These are phyloP conservation scores for Cordyceps cicadae DNA, from an alignment of 2,329 filamentous ascomycete species.

Conservation along the genomic window DNA sequence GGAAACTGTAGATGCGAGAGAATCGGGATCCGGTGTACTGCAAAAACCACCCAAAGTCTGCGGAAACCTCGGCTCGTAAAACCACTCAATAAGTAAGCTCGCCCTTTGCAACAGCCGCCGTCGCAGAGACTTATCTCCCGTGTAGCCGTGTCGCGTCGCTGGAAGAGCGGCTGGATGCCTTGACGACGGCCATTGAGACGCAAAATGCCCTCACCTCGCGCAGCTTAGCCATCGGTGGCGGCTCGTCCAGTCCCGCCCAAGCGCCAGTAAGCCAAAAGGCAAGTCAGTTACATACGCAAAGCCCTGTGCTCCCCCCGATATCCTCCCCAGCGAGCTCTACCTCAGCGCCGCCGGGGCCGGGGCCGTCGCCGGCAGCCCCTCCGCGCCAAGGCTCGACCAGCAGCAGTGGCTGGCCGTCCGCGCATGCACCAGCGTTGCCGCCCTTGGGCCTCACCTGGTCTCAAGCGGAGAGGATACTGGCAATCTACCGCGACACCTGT, in stretches of 20 bases:
- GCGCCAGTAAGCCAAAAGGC: background rate
- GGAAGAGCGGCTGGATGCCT: conserved; percentile 18
- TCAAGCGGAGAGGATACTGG: conserved; percentile 28
- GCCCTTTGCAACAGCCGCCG: too few relatives aligned
- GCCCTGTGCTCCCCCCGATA: background rate
- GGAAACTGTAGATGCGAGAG: conserved; percentile 19
- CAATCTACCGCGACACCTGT: conserved; percentile 25
- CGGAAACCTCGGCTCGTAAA: conserved; percentile 25
- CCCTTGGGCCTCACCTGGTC: conserved; percentile 32
- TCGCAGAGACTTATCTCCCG: background rate
- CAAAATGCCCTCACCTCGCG: conserved; percentile 9
- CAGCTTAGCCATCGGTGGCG: background rate
- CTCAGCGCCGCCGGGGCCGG: background rate
- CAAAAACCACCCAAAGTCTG: conserved; percentile 22
- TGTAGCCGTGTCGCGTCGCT: conserved; percentile 19
- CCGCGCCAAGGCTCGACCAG: conserved; percentile 4
- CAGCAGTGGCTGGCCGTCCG: background rate
- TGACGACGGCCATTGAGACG: conserved; percentile 12
- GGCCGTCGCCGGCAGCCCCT: background rate
- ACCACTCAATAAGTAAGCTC: conserved; percentile 19
- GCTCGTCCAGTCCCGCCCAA: background rate
- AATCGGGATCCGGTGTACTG: conserved; percentile 21
- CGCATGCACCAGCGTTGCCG: conserved; percentile 4
- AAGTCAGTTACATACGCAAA: background rate
- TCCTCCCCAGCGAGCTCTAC: conserved; percentile 11